A percentile compares a stretch with the other conserved stretches of the same genome.
Evolutionary conservation across 2,329 filamentous ascomycete genomes (phyloP).

Genomic region (Coccinonectria pachysandricola): DNA sequence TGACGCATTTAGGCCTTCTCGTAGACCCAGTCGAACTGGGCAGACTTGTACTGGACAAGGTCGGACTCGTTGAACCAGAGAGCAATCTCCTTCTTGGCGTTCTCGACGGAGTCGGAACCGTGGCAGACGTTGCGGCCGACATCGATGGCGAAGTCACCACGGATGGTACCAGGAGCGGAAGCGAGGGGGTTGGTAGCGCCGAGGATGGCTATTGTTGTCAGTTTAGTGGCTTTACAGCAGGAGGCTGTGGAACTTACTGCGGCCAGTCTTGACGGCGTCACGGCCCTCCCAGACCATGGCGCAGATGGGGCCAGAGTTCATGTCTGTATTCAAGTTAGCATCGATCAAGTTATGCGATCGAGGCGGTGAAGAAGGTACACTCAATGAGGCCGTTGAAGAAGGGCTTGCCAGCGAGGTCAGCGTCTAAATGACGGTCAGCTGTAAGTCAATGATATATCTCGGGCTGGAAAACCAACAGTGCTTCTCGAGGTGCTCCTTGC

Average conservation of each 20-base stretch:
- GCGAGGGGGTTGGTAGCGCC: slow-evolving; percentile 97
- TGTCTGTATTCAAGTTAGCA: slow-evolving; percentile 50
- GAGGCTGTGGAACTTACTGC: slow-evolving; percentile 45
- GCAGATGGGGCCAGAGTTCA: slow-evolving; percentile 91
- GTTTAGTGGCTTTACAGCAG: slow-evolving; percentile 7
- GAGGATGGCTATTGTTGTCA: slow-evolving; percentile 81
- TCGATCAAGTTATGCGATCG: neutral
- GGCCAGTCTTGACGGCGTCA: slow-evolving; percentile 98
- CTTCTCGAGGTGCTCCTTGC: slow-evolving; percentile 93
- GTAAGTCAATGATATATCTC: slow-evolving; percentile 2
- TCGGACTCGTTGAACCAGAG: slow-evolving; percentile 95
- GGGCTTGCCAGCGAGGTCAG: slow-evolving; percentile 82
- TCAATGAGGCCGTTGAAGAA: slow-evolving; percentile 93
- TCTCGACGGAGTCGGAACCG: slow-evolving; percentile 97
- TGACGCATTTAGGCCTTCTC: slow-evolving; percentile 57
- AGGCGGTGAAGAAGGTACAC: slow-evolving; percentile 49
- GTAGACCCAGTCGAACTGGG: slow-evolving; percentile 91
- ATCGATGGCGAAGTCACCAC: slow-evolving; percentile 77
- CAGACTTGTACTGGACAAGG: slow-evolving; percentile 72
- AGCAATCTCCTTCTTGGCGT: slow-evolving; percentile 98
- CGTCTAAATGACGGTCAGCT: slow-evolving; percentile 41
- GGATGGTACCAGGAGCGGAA: slow-evolving; percentile 94
- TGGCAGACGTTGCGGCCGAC: slow-evolving; percentile 97
- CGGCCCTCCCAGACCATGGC: slow-evolving; percentile 99
- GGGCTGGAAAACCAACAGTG: slow-evolving; percentile 77